Base-by-base conservation (phyloP, 352 stramenopile genomes). In the Thraustotheca clavata region DNA sequence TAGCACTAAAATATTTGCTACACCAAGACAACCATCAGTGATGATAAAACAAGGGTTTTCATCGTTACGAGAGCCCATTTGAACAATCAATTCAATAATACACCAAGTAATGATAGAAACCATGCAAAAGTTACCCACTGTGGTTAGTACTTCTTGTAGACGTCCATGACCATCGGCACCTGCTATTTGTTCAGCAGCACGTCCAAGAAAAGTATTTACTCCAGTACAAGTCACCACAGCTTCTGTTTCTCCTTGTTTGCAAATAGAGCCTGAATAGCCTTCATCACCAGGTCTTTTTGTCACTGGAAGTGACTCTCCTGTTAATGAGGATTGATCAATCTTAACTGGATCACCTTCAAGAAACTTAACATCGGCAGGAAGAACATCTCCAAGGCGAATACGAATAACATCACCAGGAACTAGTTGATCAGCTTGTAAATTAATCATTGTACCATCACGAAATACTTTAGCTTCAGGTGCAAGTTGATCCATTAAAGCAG, bases 271-370 rank as follows among this genome's bases (percentile, higher is more conserved):
- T 59, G 80, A 94, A 76, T 95, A 89, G 20, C 78, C 79, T 57
- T 88, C 80, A 57, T 93, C 79, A 35, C 79, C 78, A 43, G 84
- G 71, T 67, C 73, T 73, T 79, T 91, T 91, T 36, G 87, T 91
- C 62, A 98, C 92, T 32, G 92, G 89, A 35, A 98, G 75, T 40
- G 91, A 96, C 74, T 98, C 94, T 55, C 94, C 93, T 43, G 94
- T 98, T 16, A 98, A 76, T 33, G 89, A 94, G 40, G 92, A 91
- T 73, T 98, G 87, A 62, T 96, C 85, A 24, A 95, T 87, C 62
- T 95, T 88, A 57, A 97, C 59, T 20, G 72, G 36, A 34, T 94
- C 81, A 18, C 84, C 84, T 47, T 90, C 79, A 27, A 93, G 74
- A 71, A 90, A 86, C 74, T 89, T 87, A 49, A 93, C 57, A 71